Conservation (phyloP, 208 protist species). For the Crithidia bombi region DNA sequence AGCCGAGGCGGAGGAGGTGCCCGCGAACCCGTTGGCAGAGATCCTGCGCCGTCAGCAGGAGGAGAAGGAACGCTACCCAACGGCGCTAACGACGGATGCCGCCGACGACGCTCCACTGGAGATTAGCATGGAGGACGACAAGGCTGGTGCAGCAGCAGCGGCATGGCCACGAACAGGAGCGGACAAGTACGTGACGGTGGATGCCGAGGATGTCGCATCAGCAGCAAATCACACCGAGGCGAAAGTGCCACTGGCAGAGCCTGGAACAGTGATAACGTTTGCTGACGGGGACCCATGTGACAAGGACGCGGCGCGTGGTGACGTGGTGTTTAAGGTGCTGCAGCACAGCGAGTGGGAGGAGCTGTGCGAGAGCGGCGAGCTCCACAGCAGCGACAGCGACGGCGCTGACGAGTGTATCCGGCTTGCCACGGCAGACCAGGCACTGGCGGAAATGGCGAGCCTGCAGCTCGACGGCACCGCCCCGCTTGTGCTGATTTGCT, state of each 20-base stretch:
- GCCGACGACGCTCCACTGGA: constrained; percentile 22
- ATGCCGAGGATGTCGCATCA: too few relatives aligned
- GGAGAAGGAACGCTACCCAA: constrained; percentile 30
- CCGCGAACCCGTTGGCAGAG: constrained; percentile 13
- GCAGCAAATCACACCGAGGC: too few relatives aligned
- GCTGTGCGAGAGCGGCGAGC: background rate
- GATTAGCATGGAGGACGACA: constrained; percentile 24
- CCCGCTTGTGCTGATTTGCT: constrained; percentile 7
- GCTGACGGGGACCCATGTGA: background rate
- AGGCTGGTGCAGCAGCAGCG: background rate
- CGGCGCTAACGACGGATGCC: constrained; percentile 23
- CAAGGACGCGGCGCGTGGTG: background rate
- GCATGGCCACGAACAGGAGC: too few relatives aligned
- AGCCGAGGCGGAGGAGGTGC: background rate
- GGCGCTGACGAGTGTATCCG: constrained; percentile 3
- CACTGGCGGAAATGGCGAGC: background rate
- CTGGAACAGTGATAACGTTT: background rate
- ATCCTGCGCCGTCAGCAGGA: constrained; percentile 25
- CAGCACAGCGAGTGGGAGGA: constrained; percentile 1
- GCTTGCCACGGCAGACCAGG: constrained; percentile 18
- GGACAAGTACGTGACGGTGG: background rate
- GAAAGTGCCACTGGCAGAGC: constrained; percentile 12
- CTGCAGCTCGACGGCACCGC: background rate
- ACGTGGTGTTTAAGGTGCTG: constrained; percentile 19
- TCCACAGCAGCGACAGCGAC: constrained; percentile 8